Conservation (phyloP, 2,329 filamentous ascomycete species). For the Penicillium sp. region DNA sequence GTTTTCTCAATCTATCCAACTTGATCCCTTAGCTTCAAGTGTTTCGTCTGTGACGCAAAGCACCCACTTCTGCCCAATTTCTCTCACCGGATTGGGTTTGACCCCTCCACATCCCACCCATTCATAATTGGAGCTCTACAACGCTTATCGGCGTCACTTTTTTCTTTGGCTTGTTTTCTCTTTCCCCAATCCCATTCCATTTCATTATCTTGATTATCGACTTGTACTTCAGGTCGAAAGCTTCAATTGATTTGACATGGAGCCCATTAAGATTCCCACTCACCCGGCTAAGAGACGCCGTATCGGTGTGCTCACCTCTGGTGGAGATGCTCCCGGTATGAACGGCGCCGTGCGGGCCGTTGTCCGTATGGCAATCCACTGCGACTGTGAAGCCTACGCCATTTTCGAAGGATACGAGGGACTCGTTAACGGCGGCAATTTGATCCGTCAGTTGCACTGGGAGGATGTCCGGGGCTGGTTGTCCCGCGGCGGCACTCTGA, state of each 20-base stretch:
- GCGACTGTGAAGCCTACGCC: constrained; percentile 75
- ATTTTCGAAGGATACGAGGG: constrained; percentile 96
- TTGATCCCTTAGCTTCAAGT: constrained; percentile 3
- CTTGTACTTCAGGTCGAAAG: constrained; percentile 10
- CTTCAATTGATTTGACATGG: constrained; percentile 20
- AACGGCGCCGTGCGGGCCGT: constrained; percentile 87
- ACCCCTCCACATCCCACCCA: constrained; percentile 25
- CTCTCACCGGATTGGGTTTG: constrained; percentile 39
- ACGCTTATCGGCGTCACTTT: constrained; percentile 8
- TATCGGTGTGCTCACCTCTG: constrained; percentile 91
- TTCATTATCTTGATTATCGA: constrained; percentile 14
- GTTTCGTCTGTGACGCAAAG: constrained; percentile 19
- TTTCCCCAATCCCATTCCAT: not conserved
- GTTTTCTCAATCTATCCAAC: constrained; percentile 11
- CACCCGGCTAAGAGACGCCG: constrained; percentile 55
- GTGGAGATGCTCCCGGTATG: constrained; percentile 93
- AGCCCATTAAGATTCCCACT: constrained; percentile 30
- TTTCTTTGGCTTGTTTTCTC: constrained; percentile 7
- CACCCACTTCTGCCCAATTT: constrained; percentile 34
- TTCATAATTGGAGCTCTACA: constrained; percentile 19
- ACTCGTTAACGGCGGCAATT: constrained; percentile 80
- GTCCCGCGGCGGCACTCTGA: constrained; percentile 90
- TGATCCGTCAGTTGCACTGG: constrained; percentile 88
- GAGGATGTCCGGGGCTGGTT: constrained; percentile 92
- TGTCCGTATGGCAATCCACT: constrained; percentile 85